phyloP scores from a whole-genome alignment of 164 flowering plant genomes.

The Stephania yunnanensis region DNA sequence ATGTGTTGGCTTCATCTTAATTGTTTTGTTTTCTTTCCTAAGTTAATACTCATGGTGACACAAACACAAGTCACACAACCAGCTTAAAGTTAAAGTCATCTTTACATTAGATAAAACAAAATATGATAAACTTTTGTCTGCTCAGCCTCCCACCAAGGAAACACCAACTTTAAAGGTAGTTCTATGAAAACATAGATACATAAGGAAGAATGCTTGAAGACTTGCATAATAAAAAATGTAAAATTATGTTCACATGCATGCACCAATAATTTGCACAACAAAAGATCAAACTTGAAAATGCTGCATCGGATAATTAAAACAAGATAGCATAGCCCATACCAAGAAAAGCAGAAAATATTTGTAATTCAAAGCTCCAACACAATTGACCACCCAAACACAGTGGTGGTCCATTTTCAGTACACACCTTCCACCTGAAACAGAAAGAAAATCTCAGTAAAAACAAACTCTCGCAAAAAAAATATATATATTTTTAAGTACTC shows the following conservation, averaged over 20 bases:
- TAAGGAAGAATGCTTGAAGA: background rate
- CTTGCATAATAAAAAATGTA: background rate
- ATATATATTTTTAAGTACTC: conserved; percentile 23
- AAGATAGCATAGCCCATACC: conserved; percentile 38
- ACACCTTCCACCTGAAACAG: conserved; percentile 86
- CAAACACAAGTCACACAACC: no score
- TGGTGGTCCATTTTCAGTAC: conserved; percentile 98
- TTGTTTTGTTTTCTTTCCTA: no score
- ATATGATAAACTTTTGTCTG: no score
- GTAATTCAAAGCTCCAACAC: conserved; percentile 96
- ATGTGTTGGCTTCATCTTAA: no score
- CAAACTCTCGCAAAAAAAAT: background rate
- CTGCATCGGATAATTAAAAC: background rate
- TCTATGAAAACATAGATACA: no score
- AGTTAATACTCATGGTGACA: no score
- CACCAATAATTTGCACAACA: background rate
- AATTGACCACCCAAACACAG: conserved; percentile 99
- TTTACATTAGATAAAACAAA: no score
- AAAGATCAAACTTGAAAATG: background rate
- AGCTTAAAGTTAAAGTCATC: no score
- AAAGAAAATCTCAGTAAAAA: background rate
- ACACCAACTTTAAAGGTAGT: no score
- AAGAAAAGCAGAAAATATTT: conserved; percentile 92
- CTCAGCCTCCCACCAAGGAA: no score
- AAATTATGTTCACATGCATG: background rate